Conservation (phyloP, 345 rosid species). For the Eutrema japonicum region DNA sequence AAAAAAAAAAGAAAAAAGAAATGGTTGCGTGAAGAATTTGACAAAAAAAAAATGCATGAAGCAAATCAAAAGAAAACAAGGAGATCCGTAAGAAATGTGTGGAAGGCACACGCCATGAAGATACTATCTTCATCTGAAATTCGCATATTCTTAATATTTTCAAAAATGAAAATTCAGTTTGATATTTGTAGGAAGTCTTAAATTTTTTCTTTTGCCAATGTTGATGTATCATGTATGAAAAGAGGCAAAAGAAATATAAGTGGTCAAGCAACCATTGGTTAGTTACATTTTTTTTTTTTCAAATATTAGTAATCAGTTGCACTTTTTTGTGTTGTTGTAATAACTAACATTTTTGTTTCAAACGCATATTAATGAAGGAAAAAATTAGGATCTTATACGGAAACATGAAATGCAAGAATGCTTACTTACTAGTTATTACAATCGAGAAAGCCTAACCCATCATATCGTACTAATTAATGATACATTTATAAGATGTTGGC, state of each 20-base stretch:
- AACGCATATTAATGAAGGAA: not conserved
- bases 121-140: constrained; percentile 28
- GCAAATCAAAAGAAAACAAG: constrained; percentile 29
- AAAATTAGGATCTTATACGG: not conserved
- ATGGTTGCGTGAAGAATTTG: constrained; percentile 33
- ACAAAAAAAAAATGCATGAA: not conserved
- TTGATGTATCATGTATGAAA: not conserved
- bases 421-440: not conserved
- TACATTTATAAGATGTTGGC: not conserved
- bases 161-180: not conserved
- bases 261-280: constrained; percentile 4
- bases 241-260: not conserved
- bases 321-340: constrained; percentile 1
- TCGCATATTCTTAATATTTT: constrained; percentile 24
- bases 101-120: constrained; percentile 38
- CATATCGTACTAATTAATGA: not conserved
- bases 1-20: not conserved
- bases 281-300: not conserved
- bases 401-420: not conserved
- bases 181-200: not conserved
- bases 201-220: not conserved
- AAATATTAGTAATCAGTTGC: not conserved
- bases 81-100: constrained; percentile 31
- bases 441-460: not conserved
- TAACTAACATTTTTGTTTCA: not conserved